Percentiles rank a stretch among this genome's conserved stretches.
phyloP scores from a whole-genome alignment of 2,329 filamentous ascomycete species.

The Curvularia lunata region DNA sequence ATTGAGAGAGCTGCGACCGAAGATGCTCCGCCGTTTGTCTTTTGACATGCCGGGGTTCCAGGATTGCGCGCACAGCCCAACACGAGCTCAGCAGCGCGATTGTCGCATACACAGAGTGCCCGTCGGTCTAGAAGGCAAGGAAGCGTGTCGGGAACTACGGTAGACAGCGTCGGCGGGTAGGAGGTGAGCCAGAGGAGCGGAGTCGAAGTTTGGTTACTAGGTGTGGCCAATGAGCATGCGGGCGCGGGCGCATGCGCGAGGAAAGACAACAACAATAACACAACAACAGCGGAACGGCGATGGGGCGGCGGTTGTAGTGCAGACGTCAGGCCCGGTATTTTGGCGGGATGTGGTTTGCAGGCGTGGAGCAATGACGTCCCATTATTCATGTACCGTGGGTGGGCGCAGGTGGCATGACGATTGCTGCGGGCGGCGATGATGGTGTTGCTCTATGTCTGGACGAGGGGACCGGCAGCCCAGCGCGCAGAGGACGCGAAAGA shows the following conservation, averaged over 20 bases:
- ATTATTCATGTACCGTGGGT: slow-evolving; percentile 18
- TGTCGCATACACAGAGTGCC: slow-evolving; percentile 30
- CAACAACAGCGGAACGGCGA: slow-evolving; percentile 7
- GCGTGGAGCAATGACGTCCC: slow-evolving; percentile 14
- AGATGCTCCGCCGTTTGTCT: slow-evolving; percentile 49
- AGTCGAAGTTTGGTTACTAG: background rate
- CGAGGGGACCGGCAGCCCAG: background rate
- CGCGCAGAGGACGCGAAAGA: background rate
- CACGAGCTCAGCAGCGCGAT: slow-evolving; percentile 36
- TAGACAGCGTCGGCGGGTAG: background rate
- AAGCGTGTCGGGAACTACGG: slow-evolving; percentile 7
- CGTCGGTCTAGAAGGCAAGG: slow-evolving; percentile 15
- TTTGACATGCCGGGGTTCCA: slow-evolving; percentile 42
- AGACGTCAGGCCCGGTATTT: slow-evolving; percentile 11
- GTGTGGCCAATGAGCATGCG: slow-evolving; percentile 15
- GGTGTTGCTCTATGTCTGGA: background rate
- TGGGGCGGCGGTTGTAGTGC: slow-evolving; percentile 4
- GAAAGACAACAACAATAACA: slow-evolving; percentile 11
- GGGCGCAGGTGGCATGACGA: slow-evolving; percentile 9
- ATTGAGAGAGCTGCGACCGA: slow-evolving; percentile 42
- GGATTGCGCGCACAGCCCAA: slow-evolving; percentile 37
- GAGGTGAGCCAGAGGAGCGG: slow-evolving; percentile 9
- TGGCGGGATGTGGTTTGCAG: slow-evolving; percentile 11
- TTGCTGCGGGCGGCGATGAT: background rate
- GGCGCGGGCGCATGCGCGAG: slow-evolving; percentile 17